These are phyloP conservation scores for Monascus ruber DNA, from an alignment of 2,329 filamentous ascomycete species.

Conservation along the genomic window DNA sequence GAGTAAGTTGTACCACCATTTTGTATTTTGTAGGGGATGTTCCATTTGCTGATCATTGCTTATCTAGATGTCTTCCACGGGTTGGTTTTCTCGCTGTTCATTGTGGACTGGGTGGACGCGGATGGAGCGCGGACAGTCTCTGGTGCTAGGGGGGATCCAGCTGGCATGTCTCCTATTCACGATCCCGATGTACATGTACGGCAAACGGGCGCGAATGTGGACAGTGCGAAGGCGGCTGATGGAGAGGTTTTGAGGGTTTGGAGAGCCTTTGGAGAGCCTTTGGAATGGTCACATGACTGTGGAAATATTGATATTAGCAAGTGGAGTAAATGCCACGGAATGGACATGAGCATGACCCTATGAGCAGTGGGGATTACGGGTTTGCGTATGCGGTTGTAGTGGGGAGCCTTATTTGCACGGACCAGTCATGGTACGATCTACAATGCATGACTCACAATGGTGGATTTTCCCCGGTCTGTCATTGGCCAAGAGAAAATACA, in stretches of 20 bases:
- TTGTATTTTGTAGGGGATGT: not conserved
- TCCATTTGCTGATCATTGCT: not conserved
- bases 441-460: too few relatives aligned
- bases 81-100: conserved; percentile 77
- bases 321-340: too few relatives aligned
- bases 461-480: too few relatives aligned
- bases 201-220: conserved; percentile 89
- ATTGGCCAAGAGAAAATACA: too few relatives aligned
- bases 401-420: too few relatives aligned
- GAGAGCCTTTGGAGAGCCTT: too few relatives aligned
- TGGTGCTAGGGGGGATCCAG: conserved; percentile 79
- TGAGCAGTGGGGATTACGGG: too few relatives aligned
- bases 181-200: conserved; percentile 88
- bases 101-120: conserved; percentile 66
- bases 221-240: conserved; percentile 76
- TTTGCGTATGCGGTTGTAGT: too few relatives aligned
- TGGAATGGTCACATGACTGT: too few relatives aligned
- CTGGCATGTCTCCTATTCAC: conserved; percentile 60
- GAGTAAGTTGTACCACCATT: conserved; percentile 38
- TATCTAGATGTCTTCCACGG: conserved; percentile 67
- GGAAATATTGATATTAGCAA: too few relatives aligned
- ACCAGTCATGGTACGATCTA: too few relatives aligned
- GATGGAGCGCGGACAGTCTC: conserved; percentile 68
- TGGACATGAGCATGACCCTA: too few relatives aligned
- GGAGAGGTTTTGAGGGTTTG: conserved; percentile 53